Percentiles rank a stretch among this genome's conserved stretches.
These are phyloP conservation scores for Vanrija sp. DNA, from an alignment of 1,284 basidiomycete species.

Conservation along the genomic window DNA sequence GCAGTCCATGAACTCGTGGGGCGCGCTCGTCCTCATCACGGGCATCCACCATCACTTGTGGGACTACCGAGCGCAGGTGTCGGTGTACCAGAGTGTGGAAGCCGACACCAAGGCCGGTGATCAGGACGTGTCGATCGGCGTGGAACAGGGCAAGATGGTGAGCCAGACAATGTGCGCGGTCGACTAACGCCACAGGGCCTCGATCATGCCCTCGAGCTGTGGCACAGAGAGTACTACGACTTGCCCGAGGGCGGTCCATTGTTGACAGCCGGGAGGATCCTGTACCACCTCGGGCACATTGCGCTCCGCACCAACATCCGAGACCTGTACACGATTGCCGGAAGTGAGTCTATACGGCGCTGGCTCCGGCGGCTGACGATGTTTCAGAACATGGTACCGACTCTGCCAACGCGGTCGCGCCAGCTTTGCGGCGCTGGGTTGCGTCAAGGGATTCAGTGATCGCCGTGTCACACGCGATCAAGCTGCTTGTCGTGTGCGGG, in stretches of 20 bases:
- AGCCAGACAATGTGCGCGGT: too few relatives aligned
- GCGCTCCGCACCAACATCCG: conserved; percentile 16
- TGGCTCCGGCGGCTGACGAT: not conserved
- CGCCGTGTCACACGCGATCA: conserved; percentile 15
- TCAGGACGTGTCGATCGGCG: not conserved
- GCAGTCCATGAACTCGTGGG: conserved; percentile 17
- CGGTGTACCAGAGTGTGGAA: conserved; percentile 10
- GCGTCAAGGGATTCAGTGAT: conserved; percentile 6
- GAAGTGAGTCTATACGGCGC: conserved; percentile 14
- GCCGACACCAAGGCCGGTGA: too few relatives aligned
- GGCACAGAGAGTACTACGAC: conserved; percentile 17
- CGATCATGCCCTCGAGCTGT: conserved; percentile 17
- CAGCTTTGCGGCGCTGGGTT: conserved; percentile 14
- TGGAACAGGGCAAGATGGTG: not conserved
- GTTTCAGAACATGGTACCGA: conserved; percentile 10
- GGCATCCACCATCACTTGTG: conserved; percentile 25
- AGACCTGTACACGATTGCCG: conserved; percentile 19
- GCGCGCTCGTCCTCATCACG: conserved; percentile 14
- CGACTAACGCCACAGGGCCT: conserved; percentile 12
- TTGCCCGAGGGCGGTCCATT: not conserved
- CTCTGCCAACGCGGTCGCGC: conserved; percentile 4
- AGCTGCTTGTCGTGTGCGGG: conserved; percentile 8
- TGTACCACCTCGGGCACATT: conserved; percentile 25
- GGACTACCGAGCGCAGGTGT: conserved; percentile 22
- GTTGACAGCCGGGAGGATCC: not conserved